Evolutionary conservation across 2,329 filamentous ascomycete genomes (phyloP).

Genomic region (Talaromyces piceae): DNA sequence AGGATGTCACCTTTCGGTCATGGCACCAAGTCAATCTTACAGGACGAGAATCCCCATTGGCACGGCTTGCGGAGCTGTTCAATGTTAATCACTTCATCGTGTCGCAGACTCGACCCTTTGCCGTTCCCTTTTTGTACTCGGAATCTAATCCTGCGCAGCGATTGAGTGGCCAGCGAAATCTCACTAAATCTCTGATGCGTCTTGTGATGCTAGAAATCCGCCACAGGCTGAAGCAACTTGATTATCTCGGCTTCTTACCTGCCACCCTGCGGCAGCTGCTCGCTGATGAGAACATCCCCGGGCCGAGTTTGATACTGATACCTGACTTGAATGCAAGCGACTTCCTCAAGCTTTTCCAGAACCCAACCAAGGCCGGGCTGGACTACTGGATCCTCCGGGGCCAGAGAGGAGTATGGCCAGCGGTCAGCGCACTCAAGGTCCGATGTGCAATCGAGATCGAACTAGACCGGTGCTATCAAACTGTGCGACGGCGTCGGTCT

Average conservation of each 20-base stretch:
- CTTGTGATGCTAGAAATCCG: slow-evolving; percentile 69
- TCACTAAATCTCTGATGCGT: slow-evolving; percentile 50
- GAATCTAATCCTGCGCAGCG: slow-evolving; percentile 65
- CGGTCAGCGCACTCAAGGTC: slow-evolving; percentile 71
- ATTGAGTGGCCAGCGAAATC: slow-evolving; percentile 51
- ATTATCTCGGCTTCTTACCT: slow-evolving; percentile 67
- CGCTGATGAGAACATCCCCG: slow-evolving; percentile 74
- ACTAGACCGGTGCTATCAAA: slow-evolving; percentile 76
- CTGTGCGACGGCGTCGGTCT: slow-evolving; percentile 50
- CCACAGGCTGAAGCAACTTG: slow-evolving; percentile 73
- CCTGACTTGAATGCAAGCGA: slow-evolving; percentile 68
- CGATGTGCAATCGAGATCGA: slow-evolving; percentile 82
- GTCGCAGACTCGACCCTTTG: slow-evolving; percentile 82
- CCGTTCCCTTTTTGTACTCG: slow-evolving; percentile 75
- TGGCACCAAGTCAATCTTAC: slow-evolving; percentile 60
- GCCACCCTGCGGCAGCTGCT: slow-evolving; percentile 64
- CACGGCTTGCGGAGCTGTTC: slow-evolving; percentile 72
- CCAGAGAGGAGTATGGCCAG: slow-evolving; percentile 85
- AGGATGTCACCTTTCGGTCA: slow-evolving; percentile 57
- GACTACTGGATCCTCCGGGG: slow-evolving; percentile 81
- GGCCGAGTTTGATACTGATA: slow-evolving; percentile 70
- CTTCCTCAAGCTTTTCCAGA: slow-evolving; percentile 72
- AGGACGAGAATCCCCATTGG: slow-evolving; percentile 60
- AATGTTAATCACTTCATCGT: slow-evolving; percentile 95
- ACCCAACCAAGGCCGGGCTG: slow-evolving; percentile 65